Evolutionary conservation across 75 land plant genomes (phyloP), one percentile per base, ranked within the genome.

Genomic region (Picea glauca): DNA sequence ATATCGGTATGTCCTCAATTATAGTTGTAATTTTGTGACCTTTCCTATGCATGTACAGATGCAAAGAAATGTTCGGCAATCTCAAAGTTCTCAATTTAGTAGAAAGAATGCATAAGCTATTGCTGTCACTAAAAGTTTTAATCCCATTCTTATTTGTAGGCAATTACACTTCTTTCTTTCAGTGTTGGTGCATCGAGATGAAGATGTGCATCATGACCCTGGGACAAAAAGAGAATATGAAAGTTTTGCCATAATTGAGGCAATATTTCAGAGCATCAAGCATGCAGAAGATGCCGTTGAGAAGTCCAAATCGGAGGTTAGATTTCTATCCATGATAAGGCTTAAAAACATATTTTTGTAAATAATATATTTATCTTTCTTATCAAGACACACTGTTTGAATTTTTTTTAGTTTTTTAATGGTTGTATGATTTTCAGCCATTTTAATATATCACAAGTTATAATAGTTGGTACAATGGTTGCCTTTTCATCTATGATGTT

Each of bases 191-290:
- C 86, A 80, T 85, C 88, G 87, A 81, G 86, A 85, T 78, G 88
- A 74, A 72, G 92, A 87, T 35, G 81, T 62, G 17, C 83, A 84
- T 65, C 57, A 79, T 21, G 86, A 85, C 62, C 38, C 62, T 43
- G 80, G 58, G 46, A 60, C 62, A 30, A 83, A 77, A 79, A 83
- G 77, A 74, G 89, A 79, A 54, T 76, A 62, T 65, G 90, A 94
- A 60, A 90, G 77, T 35, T 14, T 87, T 43, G 75, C 87, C 58
- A 58, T 87, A 33, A 63, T 97, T 32, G 18, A 80, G 23, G 83
- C 93, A 58, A 94, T 97, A 62, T 84, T 97, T 68, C 81, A 77
- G 3, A 82, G 84, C 60, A 92, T 97, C 77, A 93, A 90, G 75
- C n/a, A 54, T 56, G 80, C 95, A 17, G 91, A 91, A 79, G 98